Conservation (phyloP, 1,284 basidiomycete species). For the Anthracocystis panici-leucophaei region DNA sequence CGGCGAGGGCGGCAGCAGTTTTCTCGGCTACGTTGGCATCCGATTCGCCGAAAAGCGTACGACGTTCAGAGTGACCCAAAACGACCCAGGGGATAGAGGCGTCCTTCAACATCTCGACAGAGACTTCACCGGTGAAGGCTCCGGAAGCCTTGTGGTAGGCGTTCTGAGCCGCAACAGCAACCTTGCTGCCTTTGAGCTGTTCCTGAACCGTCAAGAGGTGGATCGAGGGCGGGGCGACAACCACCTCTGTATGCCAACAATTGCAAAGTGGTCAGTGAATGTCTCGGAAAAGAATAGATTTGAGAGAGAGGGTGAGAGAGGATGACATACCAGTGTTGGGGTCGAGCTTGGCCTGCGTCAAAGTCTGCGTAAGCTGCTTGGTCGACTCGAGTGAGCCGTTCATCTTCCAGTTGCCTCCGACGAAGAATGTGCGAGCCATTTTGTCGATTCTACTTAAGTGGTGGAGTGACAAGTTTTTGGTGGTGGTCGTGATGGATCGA, state of each 20-base stretch:
- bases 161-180: constrained; percentile 86
- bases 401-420: constrained; percentile 70
- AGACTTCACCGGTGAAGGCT: constrained; percentile 82
- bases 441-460: constrained; percentile 8
- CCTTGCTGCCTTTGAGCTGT: constrained; percentile 45
- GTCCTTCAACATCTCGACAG: constrained; percentile 79
- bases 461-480: background rate
- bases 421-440: constrained; percentile 65
- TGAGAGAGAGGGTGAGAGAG: background rate
- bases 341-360: constrained; percentile 63
- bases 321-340: constrained; percentile 54
- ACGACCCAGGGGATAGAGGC: constrained; percentile 91
- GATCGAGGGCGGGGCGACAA: constrained; percentile 66
- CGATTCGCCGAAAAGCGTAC: constrained; percentile 89
- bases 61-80: constrained; percentile 97
- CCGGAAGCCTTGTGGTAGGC: constrained; percentile 85
- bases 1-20: constrained; percentile 79
- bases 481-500: constrained; percentile 14
- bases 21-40: constrained; percentile 87
- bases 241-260: constrained; percentile 53
- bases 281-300: background rate
- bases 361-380: constrained; percentile 62
- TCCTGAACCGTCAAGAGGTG: constrained; percentile 65
- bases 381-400: constrained; percentile 67
- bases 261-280: background rate